Conservation (phyloP, 2,329 filamentous ascomycete species). For the Trichoderma endophyticum region DNA sequence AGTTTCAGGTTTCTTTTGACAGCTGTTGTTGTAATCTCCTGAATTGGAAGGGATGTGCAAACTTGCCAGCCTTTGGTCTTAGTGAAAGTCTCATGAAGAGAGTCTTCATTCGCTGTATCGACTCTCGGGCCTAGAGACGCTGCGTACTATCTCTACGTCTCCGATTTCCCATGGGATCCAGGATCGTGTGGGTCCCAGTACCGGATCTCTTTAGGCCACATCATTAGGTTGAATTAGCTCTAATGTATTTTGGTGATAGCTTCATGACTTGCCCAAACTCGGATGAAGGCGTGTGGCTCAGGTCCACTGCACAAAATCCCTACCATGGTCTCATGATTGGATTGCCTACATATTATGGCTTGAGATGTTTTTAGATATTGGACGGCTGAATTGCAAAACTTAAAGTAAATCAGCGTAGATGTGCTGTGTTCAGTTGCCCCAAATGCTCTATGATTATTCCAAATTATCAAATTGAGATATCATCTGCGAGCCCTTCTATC, state of each 20-base stretch:
- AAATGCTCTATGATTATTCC: not conserved
- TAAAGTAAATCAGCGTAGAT: not conserved
- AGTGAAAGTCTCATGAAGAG: not conserved
- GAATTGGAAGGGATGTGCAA: not conserved
- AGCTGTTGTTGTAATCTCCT: not conserved
- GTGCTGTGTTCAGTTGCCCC: not conserved
- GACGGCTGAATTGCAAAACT: not conserved
- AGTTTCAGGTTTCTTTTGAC: not conserved
- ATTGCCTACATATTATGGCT: not conserved
- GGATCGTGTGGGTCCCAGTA: not conserved
- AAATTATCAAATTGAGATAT: not conserved
- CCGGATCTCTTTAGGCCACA: not conserved
- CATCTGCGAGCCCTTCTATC: not conserved
- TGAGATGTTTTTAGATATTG: not conserved
- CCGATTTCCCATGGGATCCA: not conserved
- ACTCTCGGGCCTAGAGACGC: not conserved
- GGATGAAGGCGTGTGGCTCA: not conserved
- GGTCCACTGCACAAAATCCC: not conserved
- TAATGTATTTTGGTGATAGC: not conserved
- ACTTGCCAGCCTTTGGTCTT: not conserved
- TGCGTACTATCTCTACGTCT: not conserved
- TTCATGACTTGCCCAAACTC: not conserved
- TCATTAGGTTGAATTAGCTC: not conserved
- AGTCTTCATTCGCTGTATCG: not conserved
- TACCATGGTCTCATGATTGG: not conserved